These are phyloP conservation scores for Plasmodium falciparum DNA, from an alignment of 169 alveolate species.

Conservation along the genomic window DNA sequence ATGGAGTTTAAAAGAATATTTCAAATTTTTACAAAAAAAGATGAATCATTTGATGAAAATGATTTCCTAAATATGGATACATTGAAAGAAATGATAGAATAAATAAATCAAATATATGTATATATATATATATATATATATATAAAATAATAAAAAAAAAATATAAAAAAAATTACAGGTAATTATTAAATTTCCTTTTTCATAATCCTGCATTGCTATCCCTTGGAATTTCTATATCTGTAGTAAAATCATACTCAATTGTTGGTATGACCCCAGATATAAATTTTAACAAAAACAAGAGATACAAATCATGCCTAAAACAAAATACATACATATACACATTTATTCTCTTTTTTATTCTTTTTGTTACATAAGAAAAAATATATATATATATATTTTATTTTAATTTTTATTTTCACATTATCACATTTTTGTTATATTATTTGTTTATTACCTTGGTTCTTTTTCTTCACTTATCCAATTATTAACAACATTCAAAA, in stretches of 20 bases:
- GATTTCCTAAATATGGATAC: constrained; percentile 26
- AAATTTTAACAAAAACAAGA: constrained; percentile 88
- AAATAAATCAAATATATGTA: background rate
- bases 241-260: constrained; percentile 89
- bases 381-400: constrained; percentile 9
- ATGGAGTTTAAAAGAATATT: constrained; percentile 56
- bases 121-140: background rate
- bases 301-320: constrained; percentile 80
- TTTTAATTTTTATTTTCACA: background rate
- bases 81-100: constrained; percentile 27
- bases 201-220: constrained; percentile 1
- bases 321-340: constrained; percentile 80
- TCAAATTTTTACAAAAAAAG: constrained; percentile 74
- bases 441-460: constrained; percentile 54
- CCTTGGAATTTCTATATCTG: constrained; percentile 82
- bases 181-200: background rate
- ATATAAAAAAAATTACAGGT: background rate
- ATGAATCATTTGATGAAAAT: constrained; percentile 14
- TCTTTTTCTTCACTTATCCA: constrained; percentile 57
- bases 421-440: no score
- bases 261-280: constrained; percentile 91
- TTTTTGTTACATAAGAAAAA: background rate
- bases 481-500: constrained; percentile 47
- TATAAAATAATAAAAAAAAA: background rate
- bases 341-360: constrained; percentile 33